Conservation (phyloP, 306 rosid species). For the Sphenostylis stenocarpa region DNA sequence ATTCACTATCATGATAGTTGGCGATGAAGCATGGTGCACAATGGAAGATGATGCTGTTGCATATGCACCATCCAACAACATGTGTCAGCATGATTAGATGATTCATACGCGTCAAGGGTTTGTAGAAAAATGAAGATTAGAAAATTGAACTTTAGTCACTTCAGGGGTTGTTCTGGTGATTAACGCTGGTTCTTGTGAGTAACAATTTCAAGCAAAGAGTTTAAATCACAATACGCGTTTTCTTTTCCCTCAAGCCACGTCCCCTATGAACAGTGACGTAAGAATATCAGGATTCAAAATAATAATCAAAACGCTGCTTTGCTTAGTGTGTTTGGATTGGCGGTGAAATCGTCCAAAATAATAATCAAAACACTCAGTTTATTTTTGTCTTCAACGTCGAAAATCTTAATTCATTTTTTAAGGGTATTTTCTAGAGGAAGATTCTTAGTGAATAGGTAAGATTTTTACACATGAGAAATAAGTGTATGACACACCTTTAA, state of each 20-base stretch:
- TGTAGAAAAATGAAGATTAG: not conserved
- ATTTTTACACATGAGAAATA: too few species aligned
- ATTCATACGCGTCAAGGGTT: conserved; percentile 11
- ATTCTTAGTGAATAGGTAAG: too few species aligned
- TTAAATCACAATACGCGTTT: conserved; percentile 12
- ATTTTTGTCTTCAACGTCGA: too few species aligned
- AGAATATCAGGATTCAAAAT: not conserved
- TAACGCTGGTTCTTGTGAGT: not conserved
- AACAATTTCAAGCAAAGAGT: not conserved
- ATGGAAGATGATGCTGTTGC: not conserved
- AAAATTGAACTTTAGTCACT: conserved; percentile 8
- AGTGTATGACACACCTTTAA: too few species aligned
- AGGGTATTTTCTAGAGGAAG: too few species aligned
- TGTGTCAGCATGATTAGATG: not conserved
- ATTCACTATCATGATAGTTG: not conserved
- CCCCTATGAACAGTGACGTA: not conserved
- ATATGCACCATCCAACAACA: not conserved
- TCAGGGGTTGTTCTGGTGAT: not conserved
- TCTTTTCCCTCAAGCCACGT: not conserved
- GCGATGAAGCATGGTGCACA: conserved; percentile 10
- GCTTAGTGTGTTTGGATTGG: too few species aligned
- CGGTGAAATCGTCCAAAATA: too few species aligned
- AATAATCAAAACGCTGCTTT: not conserved
- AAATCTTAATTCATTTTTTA: too few species aligned
- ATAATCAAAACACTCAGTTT: too few species aligned